These are phyloP conservation scores for Aspergillus tamarii DNA, from an alignment of 2,329 filamentous ascomycete species.

Conservation along the genomic window DNA sequence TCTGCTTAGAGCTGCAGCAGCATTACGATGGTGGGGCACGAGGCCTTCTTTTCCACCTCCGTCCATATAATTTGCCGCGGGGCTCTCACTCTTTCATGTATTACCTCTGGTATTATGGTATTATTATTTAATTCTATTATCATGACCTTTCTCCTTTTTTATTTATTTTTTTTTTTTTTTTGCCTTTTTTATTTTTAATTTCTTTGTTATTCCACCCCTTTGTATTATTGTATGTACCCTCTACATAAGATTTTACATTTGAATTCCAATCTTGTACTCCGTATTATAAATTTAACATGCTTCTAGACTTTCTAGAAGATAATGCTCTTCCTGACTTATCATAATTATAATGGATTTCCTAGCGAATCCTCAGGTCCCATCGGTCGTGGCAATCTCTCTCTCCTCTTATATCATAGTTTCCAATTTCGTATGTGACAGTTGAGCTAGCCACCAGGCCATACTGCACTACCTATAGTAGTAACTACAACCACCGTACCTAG, in stretches of 20 bases:
- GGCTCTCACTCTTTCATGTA: conserved; percentile 2
- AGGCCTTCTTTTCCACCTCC: conserved; percentile 5
- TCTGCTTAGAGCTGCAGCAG: conserved; percentile 3
- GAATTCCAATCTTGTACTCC: not conserved
- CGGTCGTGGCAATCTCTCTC: not conserved
- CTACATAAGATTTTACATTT: not conserved
- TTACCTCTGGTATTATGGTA: conserved; percentile 3
- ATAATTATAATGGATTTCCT: not conserved
- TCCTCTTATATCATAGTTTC: conserved; percentile 1
- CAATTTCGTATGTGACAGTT: not conserved
- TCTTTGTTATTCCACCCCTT: not conserved
- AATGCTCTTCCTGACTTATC: not conserved
- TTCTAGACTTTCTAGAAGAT: not conserved
- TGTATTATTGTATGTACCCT: not conserved
- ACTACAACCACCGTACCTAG: not conserved
- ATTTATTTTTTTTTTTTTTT: not conserved
- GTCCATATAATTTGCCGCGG: conserved; percentile 8
- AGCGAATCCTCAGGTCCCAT: not conserved
- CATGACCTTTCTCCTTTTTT: not conserved
- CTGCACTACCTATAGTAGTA: not conserved
- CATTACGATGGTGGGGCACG: conserved; percentile 8
- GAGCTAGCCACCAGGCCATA: not conserved
- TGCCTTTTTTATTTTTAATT: not conserved
- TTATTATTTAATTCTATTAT: conserved; percentile 9
- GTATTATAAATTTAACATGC: not conserved